Evolutionary conservation across 805 yeast genomes (phyloP).

Genomic region (Ogataea populi-albae): DNA sequence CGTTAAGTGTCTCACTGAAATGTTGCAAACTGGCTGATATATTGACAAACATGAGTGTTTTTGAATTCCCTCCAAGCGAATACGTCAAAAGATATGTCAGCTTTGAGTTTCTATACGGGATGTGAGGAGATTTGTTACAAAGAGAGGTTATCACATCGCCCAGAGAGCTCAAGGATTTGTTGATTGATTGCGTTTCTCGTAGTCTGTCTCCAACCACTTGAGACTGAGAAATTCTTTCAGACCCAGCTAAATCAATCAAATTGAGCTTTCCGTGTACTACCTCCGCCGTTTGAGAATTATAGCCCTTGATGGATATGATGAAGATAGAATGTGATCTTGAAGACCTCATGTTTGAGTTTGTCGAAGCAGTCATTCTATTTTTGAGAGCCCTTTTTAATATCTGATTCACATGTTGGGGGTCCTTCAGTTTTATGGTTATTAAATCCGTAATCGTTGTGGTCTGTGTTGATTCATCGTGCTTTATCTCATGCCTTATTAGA

Average conservation of each 20-base stretch:
- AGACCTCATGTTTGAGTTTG: constrained; percentile 76
- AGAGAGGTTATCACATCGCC: constrained; percentile 76
- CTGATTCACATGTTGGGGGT: constrained; percentile 44
- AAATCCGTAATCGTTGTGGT: constrained; percentile 63
- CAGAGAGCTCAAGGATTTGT: constrained; percentile 79
- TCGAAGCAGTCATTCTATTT: constrained; percentile 76
- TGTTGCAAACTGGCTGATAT: constrained; percentile 65
- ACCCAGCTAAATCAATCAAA: constrained; percentile 90
- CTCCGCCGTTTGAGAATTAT: constrained; percentile 47
- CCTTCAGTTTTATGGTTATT: constrained; percentile 41
- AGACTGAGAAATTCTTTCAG: constrained; percentile 76
- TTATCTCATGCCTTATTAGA: constrained; percentile 56
- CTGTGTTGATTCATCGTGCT: constrained; percentile 57
- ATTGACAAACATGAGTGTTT: constrained; percentile 91
- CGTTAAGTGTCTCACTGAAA: constrained; percentile 75
- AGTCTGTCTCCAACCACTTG: constrained; percentile 78
- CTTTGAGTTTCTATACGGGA: constrained; percentile 70
- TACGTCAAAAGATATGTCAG: constrained; percentile 81
- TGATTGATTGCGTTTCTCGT: constrained; percentile 84
- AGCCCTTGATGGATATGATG: constrained; percentile 58
- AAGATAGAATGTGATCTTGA: constrained; percentile 91
- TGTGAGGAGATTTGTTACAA: constrained; percentile 39
- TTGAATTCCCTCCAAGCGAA: constrained; percentile 81
- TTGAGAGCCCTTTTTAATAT: constrained; percentile 54
- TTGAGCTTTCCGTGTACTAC: constrained; percentile 61